Evolutionary conservation across 805 yeast genomes (phyloP), one percentile per base, ranked within the genome.

Genomic region (Candida alai): DNA sequence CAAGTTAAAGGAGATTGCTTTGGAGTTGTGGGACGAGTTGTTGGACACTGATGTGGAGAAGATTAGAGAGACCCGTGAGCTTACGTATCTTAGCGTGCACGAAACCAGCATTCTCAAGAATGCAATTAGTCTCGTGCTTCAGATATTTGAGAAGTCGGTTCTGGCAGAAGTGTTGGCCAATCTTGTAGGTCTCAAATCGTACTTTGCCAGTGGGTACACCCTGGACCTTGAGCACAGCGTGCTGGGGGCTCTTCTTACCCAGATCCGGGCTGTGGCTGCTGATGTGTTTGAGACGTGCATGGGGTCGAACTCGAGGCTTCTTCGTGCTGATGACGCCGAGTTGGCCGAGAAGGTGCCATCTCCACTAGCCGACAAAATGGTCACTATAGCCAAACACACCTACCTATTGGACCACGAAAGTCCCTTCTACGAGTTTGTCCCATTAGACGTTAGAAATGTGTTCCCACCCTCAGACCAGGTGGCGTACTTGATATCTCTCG

Each of bases 61-160:
- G 24, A 44, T 41, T 13, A 47, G 22, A 42, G 56, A 35, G 27
- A 58, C 30, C 32, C 54, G 22, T 46, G 58, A 28, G 6, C 41
- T 64, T 13, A 66, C 62, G 24, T 63, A 60, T 19, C 48, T 65
- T 11, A 41, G 37, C 13, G 59, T 53, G 22, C 49, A 60, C 11
- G 62, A 60, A 19, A 58, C 65, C 22, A 51, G 65, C 5, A 48
- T 58, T 2, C 62, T 66, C 19, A 62, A 68, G 25, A 63, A 68
- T 23, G 59, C 72, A n/a, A 50, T 74, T 7, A 56, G 65, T 31
- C 67, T 65, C 28, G 51, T 67, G 2, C 49, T 77, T 4, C 58
- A 64, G 2, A 59, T 76, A 7, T 63, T 73, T 43, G 65, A 68
- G n/a, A 70, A 69, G 31, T 54, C 71, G 0, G 65, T 69, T 3